Base-by-base conservation (phyloP, 345 rosid species). In the Bretschneidera sinensis region DNA sequence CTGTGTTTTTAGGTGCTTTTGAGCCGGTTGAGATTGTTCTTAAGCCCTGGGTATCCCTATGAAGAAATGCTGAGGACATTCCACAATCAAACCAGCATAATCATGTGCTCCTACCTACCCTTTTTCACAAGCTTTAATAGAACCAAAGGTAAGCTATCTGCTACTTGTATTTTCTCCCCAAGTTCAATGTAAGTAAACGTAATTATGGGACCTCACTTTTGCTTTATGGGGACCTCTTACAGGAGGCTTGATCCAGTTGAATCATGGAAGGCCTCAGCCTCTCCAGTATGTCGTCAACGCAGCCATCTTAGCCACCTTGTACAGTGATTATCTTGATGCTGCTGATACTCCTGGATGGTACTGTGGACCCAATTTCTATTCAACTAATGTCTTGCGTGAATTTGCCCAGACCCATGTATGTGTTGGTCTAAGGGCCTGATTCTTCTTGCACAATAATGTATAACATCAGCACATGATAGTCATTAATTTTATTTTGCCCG, bases 261-360 rank as follows among this genome's bases (percentile, higher is more conserved):
- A 88, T 78, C 97, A 88, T 59, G 99, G 99, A 66, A 74, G 71
- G 50, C 97, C 96, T n/a, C 99, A 90, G 78, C 99, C 97, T 22
- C 87, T 94, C 55, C 99, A 94, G 61, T 94, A 94, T 67, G 82
- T 84, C 10, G 95, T 73, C 45, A 90, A 94, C 76, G 96, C 99
- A 51, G 96, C 99, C 43, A 90, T 86, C 78, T 72, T 94, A 61
- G 99, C 99, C 0, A 59, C 91, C 6, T 33, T 88, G 16, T 94
- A 66, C 59, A 82, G 89, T 67, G 99, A 94, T 79, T 94, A 90
- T 74, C 92, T 94, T 39, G 97, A 90, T 47, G 96, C 96, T 78
- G 91, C 95, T 31, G 91, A 90, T 78, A 88, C 96, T 65, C 97
- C 96, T 54, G 99, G 96, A 70, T 90, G 97, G 96, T 86, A 86